Evolutionary conservation across 2,329 filamentous ascomycete species (phyloP).

Genomic region (Pleoardoris graminearum): DNA sequence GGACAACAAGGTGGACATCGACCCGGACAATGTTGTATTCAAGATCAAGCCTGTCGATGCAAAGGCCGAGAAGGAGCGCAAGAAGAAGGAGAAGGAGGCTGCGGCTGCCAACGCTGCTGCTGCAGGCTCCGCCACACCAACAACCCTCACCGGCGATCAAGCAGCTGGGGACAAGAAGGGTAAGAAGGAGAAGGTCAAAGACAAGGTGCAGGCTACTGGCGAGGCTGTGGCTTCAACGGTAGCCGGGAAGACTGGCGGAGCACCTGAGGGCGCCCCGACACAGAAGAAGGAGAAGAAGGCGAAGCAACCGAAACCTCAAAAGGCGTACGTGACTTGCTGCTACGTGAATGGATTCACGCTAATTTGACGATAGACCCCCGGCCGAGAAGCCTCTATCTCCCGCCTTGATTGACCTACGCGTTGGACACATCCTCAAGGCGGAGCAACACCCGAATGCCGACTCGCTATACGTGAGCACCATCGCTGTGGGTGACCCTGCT

Average conservation of each 20-base stretch:
- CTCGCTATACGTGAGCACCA: constrained; percentile 91
- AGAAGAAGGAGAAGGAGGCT: constrained; percentile 91
- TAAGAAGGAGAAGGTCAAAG: constrained; percentile 53
- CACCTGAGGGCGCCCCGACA: constrained; percentile 48
- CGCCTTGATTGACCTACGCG: constrained; percentile 86
- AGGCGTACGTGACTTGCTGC: constrained; percentile 39
- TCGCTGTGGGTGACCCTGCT: constrained; percentile 86
- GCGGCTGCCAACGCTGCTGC: constrained; percentile 59
- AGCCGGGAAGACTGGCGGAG: constrained; percentile 45
- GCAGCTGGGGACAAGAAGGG: constrained; percentile 49
- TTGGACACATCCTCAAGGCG: constrained; percentile 96
- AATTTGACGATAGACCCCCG: constrained; percentile 49
- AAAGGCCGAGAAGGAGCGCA: constrained; percentile 93
- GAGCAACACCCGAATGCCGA: constrained; percentile 96
- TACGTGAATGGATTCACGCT: constrained; percentile 10
- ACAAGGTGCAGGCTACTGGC: constrained; percentile 58
- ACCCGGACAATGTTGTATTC: constrained; percentile 79
- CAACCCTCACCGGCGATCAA: constrained; percentile 38
- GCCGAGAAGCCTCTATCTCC: constrained; percentile 79
- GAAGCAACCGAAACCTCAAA: constrained; percentile 75
- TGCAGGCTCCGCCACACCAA: constrained; percentile 49
- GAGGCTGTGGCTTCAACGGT: constrained; percentile 55
- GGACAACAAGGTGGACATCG: constrained; percentile 75
- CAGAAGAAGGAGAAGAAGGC: constrained; percentile 85
- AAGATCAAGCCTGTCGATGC: constrained; percentile 87